phyloP scores from a whole-genome alignment of 2,329 filamentous ascomycete genomes.

The Fusarium sp. region DNA sequence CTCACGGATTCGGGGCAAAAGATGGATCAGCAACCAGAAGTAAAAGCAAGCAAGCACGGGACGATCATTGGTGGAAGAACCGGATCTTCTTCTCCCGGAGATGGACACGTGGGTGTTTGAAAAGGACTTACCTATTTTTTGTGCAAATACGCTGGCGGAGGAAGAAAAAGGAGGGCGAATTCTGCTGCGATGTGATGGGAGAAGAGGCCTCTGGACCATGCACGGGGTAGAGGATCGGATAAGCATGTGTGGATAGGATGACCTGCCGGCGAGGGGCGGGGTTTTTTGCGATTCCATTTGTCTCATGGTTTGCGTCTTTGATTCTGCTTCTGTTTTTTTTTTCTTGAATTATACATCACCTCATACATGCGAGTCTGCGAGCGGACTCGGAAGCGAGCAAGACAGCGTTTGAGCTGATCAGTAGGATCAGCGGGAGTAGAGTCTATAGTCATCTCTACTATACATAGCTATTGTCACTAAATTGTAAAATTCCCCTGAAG shows the following conservation, averaged over 20 bases:
- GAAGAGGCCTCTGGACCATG: slow-evolving; percentile 17
- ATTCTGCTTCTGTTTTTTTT: slow-evolving; percentile 40
- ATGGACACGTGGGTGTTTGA: slow-evolving; percentile 21
- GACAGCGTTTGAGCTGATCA: slow-evolving; percentile 46
- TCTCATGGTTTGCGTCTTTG: slow-evolving; percentile 41
- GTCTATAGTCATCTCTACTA: slow-evolving; percentile 41
- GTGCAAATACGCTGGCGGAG: slow-evolving; percentile 26
- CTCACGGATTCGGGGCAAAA: slow-evolving; percentile 47
- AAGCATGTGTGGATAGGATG: slow-evolving; percentile 23
- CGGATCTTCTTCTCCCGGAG: slow-evolving; percentile 37
- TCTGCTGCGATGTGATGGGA: neutral
- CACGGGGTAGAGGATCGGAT: slow-evolving; percentile 18
- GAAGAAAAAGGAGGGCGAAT: slow-evolving; percentile 15
- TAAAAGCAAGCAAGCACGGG: slow-evolving; percentile 31
- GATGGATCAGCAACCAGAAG: slow-evolving; percentile 41
- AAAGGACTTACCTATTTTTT: slow-evolving; percentile 22
- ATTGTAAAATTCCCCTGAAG: slow-evolving; percentile 43
- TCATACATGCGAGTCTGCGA: slow-evolving; percentile 47
- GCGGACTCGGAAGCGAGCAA: slow-evolving; percentile 44
- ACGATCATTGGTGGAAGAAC: slow-evolving; percentile 34
- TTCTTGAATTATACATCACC: slow-evolving; percentile 48
- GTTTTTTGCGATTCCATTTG: slow-evolving; percentile 45
- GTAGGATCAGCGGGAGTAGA: slow-evolving; percentile 43
- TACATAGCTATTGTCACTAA: slow-evolving; percentile 47
- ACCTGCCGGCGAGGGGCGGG: slow-evolving; percentile 29